phyloP scores from a whole-genome alignment of 371 early-diverging fungal genomes.

The Fennellomyces sp. region DNA sequence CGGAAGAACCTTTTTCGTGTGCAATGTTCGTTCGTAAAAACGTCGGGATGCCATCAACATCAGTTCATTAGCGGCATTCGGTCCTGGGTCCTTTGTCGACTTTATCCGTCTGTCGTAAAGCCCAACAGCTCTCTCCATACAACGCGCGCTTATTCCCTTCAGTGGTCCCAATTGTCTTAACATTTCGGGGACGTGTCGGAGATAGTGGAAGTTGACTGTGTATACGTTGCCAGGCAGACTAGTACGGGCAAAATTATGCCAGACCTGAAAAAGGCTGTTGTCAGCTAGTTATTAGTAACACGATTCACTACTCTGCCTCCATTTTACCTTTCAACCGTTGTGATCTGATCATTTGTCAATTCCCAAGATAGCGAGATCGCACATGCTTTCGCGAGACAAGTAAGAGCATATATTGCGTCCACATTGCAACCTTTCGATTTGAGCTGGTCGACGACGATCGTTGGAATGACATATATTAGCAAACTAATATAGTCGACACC shows the following conservation, averaged over 20 bases:
- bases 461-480: neutral
- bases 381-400: neutral
- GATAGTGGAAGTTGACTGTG: neutral
- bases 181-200: neutral
- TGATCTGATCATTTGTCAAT: neutral
- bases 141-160: neutral
- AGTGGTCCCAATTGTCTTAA: neutral
- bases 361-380: neutral
- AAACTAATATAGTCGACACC: neutral
- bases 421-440: neutral
- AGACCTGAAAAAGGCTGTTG: too few species aligned
- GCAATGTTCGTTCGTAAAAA: neutral
- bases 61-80: neutral
- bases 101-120: neutral
- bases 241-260: neutral
- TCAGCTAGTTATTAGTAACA: neutral
- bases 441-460: neutral
- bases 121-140: neutral
- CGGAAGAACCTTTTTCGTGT: too few species aligned
- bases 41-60: neutral
- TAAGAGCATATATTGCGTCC: neutral
- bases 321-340: neutral
- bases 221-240: neutral
- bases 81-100: neutral
- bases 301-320: neutral